These are phyloP conservation scores for Talaromyces amestolkiae DNA, from an alignment of 2,329 filamentous ascomycete genomes.

Conservation along the genomic window DNA sequence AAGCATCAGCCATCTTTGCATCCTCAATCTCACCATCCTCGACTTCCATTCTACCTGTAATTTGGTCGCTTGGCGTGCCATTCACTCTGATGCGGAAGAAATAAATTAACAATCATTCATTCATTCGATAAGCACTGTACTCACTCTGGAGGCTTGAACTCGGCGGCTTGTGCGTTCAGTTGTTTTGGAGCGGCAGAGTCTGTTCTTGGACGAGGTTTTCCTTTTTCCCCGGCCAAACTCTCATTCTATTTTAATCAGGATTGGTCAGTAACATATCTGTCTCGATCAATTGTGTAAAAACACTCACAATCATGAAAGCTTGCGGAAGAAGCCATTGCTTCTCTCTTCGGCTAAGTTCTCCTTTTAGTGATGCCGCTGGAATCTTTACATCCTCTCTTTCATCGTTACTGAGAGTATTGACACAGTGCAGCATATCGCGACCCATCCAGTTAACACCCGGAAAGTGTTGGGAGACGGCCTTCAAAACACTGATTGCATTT, in stretches of 20 bases:
- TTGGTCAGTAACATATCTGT: neutral
- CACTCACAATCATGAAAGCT: conserved; percentile 42
- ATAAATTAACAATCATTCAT: neutral
- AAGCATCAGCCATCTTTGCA: conserved; percentile 41
- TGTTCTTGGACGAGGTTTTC: conserved; percentile 29
- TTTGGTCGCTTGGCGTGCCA: conserved; percentile 26
- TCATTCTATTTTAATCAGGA: conserved; percentile 26
- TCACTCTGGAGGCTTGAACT: conserved; percentile 38
- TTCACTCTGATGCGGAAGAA: conserved; percentile 29
- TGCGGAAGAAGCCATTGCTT: conserved; percentile 51
- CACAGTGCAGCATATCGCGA: conserved; percentile 41
- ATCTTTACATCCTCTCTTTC: conserved; percentile 52
- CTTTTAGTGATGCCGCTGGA: conserved; percentile 49
- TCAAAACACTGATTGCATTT: conserved; percentile 88
- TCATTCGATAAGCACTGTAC: conserved; percentile 29
- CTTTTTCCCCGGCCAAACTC: conserved; percentile 27
- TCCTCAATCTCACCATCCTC: conserved; percentile 49
- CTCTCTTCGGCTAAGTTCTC: conserved; percentile 48
- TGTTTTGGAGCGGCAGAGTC: conserved; percentile 34
- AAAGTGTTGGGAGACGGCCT: conserved; percentile 75
- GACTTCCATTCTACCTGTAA: conserved; percentile 35
- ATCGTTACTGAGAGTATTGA: conserved; percentile 44
- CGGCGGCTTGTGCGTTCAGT: conserved; percentile 42
- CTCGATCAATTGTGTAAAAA: neutral
- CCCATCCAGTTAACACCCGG: conserved; percentile 90